Conservation (phyloP, 148 eudicot genomes). For the Chenopodium formosanum region DNA sequence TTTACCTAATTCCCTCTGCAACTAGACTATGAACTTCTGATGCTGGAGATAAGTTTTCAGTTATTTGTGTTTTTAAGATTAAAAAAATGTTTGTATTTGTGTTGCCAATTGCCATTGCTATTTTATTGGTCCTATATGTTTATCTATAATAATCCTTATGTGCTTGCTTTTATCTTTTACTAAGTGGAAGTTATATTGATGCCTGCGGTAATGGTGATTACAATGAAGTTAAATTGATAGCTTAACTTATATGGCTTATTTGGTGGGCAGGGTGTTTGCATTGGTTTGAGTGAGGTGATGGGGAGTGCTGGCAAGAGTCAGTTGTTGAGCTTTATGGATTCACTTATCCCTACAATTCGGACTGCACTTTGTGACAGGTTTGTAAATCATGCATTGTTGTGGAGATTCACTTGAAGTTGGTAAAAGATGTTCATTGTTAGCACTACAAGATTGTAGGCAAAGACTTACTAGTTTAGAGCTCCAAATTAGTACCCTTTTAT, state of each 20-base stretch:
- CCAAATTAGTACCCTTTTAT: background rate
- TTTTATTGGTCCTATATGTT: background rate
- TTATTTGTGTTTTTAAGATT: background rate
- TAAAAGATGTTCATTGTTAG: background rate
- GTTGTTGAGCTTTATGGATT: conserved; percentile 77
- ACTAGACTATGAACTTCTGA: background rate
- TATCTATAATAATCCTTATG: background rate
- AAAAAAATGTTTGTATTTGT: too few species aligned
- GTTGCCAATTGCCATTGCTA: background rate
- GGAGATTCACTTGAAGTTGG: background rate
- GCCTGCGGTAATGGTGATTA: background rate
- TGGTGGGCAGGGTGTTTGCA: conserved; percentile 80
- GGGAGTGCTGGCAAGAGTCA: conserved; percentile 95
- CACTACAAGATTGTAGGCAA: background rate
- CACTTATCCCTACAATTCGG: conserved; percentile 95
- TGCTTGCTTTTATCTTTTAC: background rate
- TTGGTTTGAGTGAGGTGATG: conserved; percentile 99
- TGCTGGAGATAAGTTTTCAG: background rate
- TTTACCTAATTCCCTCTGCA: background rate
- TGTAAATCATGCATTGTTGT: conserved; percentile 19
- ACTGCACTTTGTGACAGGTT: conserved; percentile 98
- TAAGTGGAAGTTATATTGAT: background rate
- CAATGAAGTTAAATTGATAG: background rate
- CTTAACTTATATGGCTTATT: background rate
- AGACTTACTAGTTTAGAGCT: background rate